Evolutionary conservation across 129 eudicot genomes (phyloP).

Genomic region (Dittrichia graveolens): DNA sequence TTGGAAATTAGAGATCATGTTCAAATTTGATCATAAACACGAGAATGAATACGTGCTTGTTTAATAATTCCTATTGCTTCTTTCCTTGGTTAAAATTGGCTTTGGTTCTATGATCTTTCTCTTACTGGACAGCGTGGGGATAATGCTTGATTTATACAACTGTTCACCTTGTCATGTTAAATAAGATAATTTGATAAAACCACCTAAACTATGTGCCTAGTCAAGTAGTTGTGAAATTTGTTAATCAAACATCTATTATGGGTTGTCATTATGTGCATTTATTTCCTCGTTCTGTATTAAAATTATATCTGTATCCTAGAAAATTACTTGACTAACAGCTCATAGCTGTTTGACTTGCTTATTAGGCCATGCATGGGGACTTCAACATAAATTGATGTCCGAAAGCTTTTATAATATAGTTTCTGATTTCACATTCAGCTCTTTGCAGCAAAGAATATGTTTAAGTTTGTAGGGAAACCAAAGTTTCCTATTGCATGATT

Average conservation of each 20-base stretch:
- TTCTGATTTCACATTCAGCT: background rate
- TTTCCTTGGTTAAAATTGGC: conserved; percentile 6
- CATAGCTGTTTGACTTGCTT: background rate
- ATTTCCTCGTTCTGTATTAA: background rate
- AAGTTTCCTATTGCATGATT: background rate
- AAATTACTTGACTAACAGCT: conserved; percentile 4
- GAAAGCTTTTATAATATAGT: conserved; percentile 9
- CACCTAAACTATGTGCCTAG: background rate
- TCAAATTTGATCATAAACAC: background rate
- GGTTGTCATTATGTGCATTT: background rate
- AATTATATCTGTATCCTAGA: background rate
- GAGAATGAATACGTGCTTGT: background rate
- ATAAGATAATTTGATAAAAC: background rate
- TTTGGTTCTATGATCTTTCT: conserved; percentile 1
- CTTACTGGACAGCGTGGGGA: conserved; percentile 13
- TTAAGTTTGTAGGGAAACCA: background rate
- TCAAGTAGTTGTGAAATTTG: background rate
- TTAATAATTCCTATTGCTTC: background rate
- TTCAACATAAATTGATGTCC: conserved; percentile 2
- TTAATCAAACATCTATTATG: background rate
- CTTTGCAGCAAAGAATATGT: conserved; percentile 3
- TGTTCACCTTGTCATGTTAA: background rate
- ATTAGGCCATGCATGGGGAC: background rate
- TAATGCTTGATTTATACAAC: conserved; percentile 5
- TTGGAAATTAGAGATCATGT: background rate